Conservation (phyloP, 192 early-diverging fungal species). For the Mortierella antarctica region DNA sequence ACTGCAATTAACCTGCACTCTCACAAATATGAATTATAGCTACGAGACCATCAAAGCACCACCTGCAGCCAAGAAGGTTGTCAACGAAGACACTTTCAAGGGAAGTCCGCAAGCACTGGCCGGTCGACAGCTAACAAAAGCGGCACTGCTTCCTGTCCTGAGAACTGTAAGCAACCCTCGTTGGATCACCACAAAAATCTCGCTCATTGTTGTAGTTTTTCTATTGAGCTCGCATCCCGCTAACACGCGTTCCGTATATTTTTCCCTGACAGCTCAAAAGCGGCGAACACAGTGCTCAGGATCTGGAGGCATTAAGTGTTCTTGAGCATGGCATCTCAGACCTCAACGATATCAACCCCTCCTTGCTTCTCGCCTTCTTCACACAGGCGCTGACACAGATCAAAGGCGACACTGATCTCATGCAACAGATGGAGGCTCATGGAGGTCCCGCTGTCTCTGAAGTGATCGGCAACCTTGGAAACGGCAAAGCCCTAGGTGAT, state of each 20-base stretch:
- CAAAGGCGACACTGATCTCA: slow-evolving; percentile 29
- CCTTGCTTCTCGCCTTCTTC: slow-evolving; percentile 48
- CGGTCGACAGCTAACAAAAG: slow-evolving; percentile 43
- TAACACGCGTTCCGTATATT: not conserved
- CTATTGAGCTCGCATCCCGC: not conserved
- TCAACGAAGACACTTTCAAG: slow-evolving; percentile 29
- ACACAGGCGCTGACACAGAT: slow-evolving; percentile 51
- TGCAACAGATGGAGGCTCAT: slow-evolving; percentile 34
- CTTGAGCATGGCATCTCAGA: slow-evolving; percentile 55
- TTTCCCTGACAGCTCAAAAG: slow-evolving; percentile 32
- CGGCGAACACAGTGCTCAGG: slow-evolving; percentile 52
- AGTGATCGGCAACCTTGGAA: slow-evolving; percentile 23
- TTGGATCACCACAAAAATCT: not conserved
- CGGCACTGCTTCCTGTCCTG: slow-evolving; percentile 42
- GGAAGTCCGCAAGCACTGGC: slow-evolving; percentile 32
- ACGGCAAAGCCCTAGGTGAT: slow-evolving; percentile 15
- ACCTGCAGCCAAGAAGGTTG: slow-evolving; percentile 18
- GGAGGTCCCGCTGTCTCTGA: slow-evolving; percentile 19
- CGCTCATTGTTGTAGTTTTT: not conserved
- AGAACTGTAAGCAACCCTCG: slow-evolving; percentile 20
- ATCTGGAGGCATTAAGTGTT: slow-evolving; percentile 53
- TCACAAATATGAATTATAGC: slow-evolving; percentile 1
- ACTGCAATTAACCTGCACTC: not conserved
- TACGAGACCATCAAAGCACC: slow-evolving; percentile 42
- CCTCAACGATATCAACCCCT: slow-evolving; percentile 53